These are phyloP conservation scores for Aspergillus carlsbadensis DNA, from an alignment of 495 filamentous ascomycete species.

Conservation along the genomic window DNA sequence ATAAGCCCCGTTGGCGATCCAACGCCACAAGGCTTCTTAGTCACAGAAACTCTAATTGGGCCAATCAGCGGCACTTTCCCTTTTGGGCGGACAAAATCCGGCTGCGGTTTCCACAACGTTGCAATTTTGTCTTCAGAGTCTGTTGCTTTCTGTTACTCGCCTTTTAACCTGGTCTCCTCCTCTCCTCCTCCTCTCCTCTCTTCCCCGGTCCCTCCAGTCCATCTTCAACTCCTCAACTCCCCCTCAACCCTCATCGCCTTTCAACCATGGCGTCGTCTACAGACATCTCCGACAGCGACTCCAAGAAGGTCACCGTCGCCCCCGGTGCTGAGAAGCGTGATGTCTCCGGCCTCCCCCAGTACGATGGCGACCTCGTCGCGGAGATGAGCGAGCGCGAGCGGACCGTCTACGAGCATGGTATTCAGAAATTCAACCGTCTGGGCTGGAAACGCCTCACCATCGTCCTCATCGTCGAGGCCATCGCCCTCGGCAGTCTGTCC, in stretches of 20 bases:
- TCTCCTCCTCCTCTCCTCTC: not conserved
- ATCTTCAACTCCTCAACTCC: not conserved
- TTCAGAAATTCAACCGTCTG: conserved; percentile 32
- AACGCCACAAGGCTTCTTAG: conserved; percentile 7
- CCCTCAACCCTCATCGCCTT: not conserved
- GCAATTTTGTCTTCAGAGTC: not conserved
- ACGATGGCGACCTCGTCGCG: conserved; percentile 27
- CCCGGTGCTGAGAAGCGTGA: conserved; percentile 13
- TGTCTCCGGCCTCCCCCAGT: conserved; percentile 14
- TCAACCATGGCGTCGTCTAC: conserved; percentile 13
- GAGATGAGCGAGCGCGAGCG: conserved; percentile 30
- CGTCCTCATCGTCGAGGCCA: conserved; percentile 61
- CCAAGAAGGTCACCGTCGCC: conserved; percentile 16
- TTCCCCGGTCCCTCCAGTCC: not conserved
- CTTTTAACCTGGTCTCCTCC: not conserved
- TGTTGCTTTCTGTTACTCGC: not conserved
- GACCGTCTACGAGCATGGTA: conserved; percentile 24
- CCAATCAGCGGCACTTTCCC: conserved; percentile 2
- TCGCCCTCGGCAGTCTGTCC: conserved; percentile 59
- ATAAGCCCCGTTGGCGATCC: conserved; percentile 8
- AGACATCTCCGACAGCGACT: conserved; percentile 17
- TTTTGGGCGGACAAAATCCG: conserved; percentile 3
- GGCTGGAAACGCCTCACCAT: conserved; percentile 39
- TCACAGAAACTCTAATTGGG: not conserved
- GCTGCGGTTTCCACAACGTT: conserved; percentile 3